Conservation (phyloP, 208 protist species). For the Trypanosoma avium region DNA sequence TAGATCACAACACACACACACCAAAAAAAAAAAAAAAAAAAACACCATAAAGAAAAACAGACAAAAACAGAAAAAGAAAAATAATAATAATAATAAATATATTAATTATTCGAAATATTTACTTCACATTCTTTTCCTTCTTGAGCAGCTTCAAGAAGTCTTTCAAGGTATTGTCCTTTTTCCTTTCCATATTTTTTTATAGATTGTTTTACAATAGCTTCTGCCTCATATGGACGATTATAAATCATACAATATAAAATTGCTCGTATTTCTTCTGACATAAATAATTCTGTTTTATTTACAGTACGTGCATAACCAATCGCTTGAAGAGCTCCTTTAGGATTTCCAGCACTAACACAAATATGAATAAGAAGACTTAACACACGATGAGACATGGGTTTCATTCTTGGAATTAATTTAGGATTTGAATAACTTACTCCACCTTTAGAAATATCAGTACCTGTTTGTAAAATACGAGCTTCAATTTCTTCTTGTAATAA, state of each 20-base stretch:
- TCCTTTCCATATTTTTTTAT: slow-evolving; percentile 39
- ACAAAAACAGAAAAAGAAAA: too few relatives aligned
- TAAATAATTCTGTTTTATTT: slow-evolving; percentile 60
- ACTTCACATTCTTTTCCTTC: slow-evolving; percentile 27
- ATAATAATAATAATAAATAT: too few relatives aligned
- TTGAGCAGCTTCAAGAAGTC: slow-evolving; percentile 39
- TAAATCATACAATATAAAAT: slow-evolving; percentile 80
- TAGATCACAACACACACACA: too few relatives aligned
- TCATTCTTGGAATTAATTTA: slow-evolving; percentile 14
- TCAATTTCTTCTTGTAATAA: slow-evolving; percentile 46
- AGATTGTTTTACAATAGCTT: slow-evolving; percentile 60
- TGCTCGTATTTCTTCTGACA: slow-evolving; percentile 61
- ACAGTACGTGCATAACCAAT: slow-evolving; percentile 66
- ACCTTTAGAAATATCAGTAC: slow-evolving; percentile 55
- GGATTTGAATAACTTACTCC: slow-evolving; percentile 23
- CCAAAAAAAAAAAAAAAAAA: too few relatives aligned
- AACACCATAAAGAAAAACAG: too few relatives aligned
- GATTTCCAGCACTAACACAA: slow-evolving; percentile 73
- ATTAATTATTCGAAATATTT: too few relatives aligned
- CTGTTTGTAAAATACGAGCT: slow-evolving; percentile 52
- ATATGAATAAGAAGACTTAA: slow-evolving; percentile 76
- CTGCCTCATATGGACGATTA: slow-evolving; percentile 65
- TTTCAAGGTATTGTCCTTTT: slow-evolving; percentile 41
- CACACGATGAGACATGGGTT: slow-evolving; percentile 42
- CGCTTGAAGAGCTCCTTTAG: slow-evolving; percentile 59